Conservation (phyloP, 768 basidiomycete genomes). For the Astraeus odoratus region DNA sequence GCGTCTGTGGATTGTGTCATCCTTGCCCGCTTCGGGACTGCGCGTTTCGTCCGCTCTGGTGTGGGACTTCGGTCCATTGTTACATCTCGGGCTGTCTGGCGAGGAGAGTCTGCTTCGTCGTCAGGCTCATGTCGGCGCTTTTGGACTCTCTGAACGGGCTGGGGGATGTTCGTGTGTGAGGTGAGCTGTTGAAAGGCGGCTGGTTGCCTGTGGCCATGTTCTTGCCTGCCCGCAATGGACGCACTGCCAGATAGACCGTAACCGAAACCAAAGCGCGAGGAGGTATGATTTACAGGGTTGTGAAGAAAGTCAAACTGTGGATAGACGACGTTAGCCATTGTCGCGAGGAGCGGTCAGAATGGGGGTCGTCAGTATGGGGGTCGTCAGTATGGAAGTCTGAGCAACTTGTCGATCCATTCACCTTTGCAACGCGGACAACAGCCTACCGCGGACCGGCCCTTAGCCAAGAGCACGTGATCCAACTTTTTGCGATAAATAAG, state of each 20-base stretch:
- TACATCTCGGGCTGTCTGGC: constrained; percentile 41
- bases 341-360: constrained; percentile 19
- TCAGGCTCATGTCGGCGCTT: constrained; percentile 67
- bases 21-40: constrained; percentile 57
- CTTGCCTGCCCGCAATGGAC: constrained; percentile 43
- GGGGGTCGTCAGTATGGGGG: constrained; percentile 2
- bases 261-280: constrained; percentile 66
- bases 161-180: constrained; percentile 41
- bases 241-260: constrained; percentile 51
- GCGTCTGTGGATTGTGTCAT: constrained; percentile 18
- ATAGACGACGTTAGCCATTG: constrained; percentile 69
- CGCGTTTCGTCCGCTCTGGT: constrained; percentile 68
- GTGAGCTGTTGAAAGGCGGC: constrained; percentile 50
- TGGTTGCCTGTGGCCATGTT: constrained; percentile 36
- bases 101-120: constrained; percentile 48
- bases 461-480: constrained; percentile 25
- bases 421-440: too few relatives aligned
- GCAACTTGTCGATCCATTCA: too few relatives aligned
- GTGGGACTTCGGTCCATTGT: constrained; percentile 85
- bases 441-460: too few relatives aligned
- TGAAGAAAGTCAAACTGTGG: constrained; percentile 60
- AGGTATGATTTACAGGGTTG: constrained; percentile 49
- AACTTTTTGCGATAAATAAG: constrained; percentile 15
- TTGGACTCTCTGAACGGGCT: constrained; percentile 35
- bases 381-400: background rate